Percentiles rank a stretch among this genome's conserved stretches.
phyloP scores from a whole-genome alignment of 2,329 filamentous ascomycete genomes.

The Sclerotinia minor region DNA sequence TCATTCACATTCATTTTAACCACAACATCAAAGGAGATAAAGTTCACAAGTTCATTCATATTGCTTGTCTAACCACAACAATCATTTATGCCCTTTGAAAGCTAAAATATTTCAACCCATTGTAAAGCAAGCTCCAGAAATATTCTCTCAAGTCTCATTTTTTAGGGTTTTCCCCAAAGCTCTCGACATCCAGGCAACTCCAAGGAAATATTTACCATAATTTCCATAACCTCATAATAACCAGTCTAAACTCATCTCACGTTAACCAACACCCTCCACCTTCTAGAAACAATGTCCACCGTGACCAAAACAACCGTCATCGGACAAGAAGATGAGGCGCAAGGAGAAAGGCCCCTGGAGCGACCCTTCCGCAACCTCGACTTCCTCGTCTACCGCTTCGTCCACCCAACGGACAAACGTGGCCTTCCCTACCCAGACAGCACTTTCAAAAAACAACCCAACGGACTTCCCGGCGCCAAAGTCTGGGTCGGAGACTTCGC shows the following conservation, averaged over 20 bases:
- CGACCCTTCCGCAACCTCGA: constrained; percentile 12
- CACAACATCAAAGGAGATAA: background rate
- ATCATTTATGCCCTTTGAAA: constrained; percentile 10
- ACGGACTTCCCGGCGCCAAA: background rate
- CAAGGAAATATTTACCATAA: background rate
- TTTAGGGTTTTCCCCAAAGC: background rate
- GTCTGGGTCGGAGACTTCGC: constrained; percentile 10
- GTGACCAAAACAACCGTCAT: background rate
- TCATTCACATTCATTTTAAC: background rate
- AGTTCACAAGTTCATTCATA: no score
- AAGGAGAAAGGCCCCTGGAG: background rate
- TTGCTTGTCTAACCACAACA: constrained; percentile 2
- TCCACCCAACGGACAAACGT: constrained; percentile 12
- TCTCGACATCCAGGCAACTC: background rate
- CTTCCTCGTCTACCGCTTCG: constrained; percentile 16
- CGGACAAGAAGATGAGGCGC: no score
- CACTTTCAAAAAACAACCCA: background rate
- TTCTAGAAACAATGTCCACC: background rate
- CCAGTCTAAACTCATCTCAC: background rate
- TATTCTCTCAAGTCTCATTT: no score
- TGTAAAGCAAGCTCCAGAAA: background rate
- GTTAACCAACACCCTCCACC: background rate
- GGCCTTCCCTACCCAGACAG: constrained; percentile 14
- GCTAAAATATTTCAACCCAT: constrained; percentile 2
- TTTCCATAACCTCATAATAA: background rate